Evolutionary conservation across 805 yeast species (phyloP).

Genomic region (Limtongozyma cylindracea): DNA sequence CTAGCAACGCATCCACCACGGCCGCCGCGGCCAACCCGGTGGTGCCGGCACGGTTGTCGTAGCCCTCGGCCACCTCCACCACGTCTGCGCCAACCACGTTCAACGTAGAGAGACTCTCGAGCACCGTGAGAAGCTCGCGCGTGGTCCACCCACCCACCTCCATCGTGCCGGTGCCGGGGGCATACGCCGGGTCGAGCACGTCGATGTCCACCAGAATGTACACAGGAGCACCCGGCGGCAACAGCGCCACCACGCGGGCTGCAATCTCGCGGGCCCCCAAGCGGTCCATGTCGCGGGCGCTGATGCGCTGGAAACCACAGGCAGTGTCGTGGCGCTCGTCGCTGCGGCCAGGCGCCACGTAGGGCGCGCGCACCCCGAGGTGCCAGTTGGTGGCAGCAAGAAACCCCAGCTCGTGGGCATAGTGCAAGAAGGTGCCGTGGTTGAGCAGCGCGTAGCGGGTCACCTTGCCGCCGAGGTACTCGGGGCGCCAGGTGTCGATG

Average conservation of each 20-base stretch:
- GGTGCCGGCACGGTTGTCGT: conserved; percentile 29
- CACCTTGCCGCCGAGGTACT: conserved; percentile 34
- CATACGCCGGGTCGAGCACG: conserved; percentile 46
- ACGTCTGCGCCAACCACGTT: conserved; percentile 52
- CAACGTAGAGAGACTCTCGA: conserved; percentile 34
- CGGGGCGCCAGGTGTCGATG: conserved; percentile 48
- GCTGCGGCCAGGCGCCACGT: conserved; percentile 15
- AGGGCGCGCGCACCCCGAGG: conserved; percentile 44
- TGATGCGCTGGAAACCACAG: conserved; percentile 20
- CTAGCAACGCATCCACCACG: conserved; percentile 23
- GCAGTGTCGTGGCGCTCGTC: conserved; percentile 17
- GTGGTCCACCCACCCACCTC: conserved; percentile 50
- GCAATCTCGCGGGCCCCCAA: conserved; percentile 13
- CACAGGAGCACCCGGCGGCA: conserved; percentile 13
- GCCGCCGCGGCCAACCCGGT: conserved; percentile 45
- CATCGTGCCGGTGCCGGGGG: conserved; percentile 64
- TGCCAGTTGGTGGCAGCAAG: conserved; percentile 22
- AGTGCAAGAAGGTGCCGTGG: conserved; percentile 49
- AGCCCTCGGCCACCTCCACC: conserved; percentile 52
- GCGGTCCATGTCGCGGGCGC: conserved; percentile 20
- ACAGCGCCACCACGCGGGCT: conserved; percentile 10
- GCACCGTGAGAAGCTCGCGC: conserved; percentile 30
- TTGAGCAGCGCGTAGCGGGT: conserved; percentile 30
- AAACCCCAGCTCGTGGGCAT: conserved; percentile 44
- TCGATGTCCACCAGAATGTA: conserved; percentile 26